A percentile compares a stretch with the other conserved stretches of the same genome.
Evolutionary conservation across 1,284 basidiomycete species (phyloP).

Genomic region (Cystobasidium slooffiae): DNA sequence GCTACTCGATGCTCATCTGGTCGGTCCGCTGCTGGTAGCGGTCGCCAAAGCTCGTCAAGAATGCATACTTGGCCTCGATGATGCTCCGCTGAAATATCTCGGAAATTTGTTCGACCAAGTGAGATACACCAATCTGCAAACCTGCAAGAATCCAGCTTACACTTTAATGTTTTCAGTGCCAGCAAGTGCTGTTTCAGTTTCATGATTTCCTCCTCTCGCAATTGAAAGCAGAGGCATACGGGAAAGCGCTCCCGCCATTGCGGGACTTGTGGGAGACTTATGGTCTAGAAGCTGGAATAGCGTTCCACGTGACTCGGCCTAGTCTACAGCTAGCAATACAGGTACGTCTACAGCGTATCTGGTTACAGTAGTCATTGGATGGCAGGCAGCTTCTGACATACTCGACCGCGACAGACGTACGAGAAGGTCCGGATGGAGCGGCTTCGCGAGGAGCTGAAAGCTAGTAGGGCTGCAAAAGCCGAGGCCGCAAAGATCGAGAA

Average conservation of each 20-base stretch:
- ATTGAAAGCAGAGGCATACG: constrained; percentile 57
- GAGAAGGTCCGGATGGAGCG: constrained; percentile 60
- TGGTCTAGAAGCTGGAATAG: constrained; percentile 77
- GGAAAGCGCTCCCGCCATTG: constrained; percentile 65
- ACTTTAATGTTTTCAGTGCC: constrained; percentile 55
- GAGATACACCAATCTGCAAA: constrained; percentile 45
- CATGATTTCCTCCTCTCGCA: constrained; percentile 60
- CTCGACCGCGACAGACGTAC: constrained; percentile 24
- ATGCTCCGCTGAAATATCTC: constrained; percentile 79
- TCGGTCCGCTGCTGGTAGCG: constrained; percentile 79
- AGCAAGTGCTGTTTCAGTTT: constrained; percentile 63
- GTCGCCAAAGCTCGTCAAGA: constrained; percentile 84
- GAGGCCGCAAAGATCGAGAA: constrained; percentile 39
- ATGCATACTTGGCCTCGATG: constrained; percentile 66
- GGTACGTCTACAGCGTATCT: constrained; percentile 29
- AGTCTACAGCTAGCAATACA: constrained; percentile 68
- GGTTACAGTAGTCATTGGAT: background rate
- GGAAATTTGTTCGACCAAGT: constrained; percentile 85
- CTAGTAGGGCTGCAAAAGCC: constrained; percentile 50
- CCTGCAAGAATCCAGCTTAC: background rate
- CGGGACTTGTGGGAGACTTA: constrained; percentile 72
- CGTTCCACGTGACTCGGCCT: constrained; percentile 88
- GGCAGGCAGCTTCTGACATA: background rate
- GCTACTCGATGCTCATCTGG: constrained; percentile 59
- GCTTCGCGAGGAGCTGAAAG: constrained; percentile 64